These are phyloP conservation scores for Moniliophthora roreri DNA, from an alignment of 1,284 basidiomycete genomes.

Conservation along the genomic window DNA sequence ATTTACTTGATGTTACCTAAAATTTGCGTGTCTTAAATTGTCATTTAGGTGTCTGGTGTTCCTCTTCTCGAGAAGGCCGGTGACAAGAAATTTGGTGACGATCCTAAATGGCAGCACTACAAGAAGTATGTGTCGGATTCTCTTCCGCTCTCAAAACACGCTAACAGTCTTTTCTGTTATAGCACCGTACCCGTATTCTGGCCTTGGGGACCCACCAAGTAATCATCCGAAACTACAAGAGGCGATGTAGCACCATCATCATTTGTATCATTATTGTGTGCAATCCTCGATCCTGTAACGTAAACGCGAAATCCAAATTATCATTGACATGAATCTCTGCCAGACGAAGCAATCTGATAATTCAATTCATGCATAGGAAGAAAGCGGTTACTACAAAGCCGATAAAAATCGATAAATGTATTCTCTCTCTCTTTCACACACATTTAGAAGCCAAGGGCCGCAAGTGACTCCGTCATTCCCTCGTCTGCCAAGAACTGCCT, in stretches of 20 bases:
- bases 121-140: conserved; percentile 45
- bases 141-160: background rate
- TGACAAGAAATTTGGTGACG: conserved; percentile 66
- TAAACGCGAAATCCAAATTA: background rate
- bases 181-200: conserved; percentile 26
- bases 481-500: conserved; percentile 30
- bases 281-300: no score
- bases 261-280: no score
- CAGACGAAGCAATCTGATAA: no score
- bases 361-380: no score
- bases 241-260: no score
- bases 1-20: conserved; percentile 25
- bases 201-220: conserved; percentile 15
- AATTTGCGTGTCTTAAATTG: conserved; percentile 16
- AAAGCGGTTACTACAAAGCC: no score
- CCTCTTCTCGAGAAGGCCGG: conserved; percentile 67
- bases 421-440: no score
- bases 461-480: conserved; percentile 29
- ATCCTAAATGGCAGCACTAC: conserved; percentile 69
- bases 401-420: no score
- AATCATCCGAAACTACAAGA: no score
- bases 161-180: background rate
- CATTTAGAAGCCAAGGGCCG: conserved; percentile 29
- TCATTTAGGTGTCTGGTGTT: conserved; percentile 58
- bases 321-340: no score